phyloP scores from a whole-genome alignment of 129 eudicot genomes.

The Chrysanthemum lavandulifolium region DNA sequence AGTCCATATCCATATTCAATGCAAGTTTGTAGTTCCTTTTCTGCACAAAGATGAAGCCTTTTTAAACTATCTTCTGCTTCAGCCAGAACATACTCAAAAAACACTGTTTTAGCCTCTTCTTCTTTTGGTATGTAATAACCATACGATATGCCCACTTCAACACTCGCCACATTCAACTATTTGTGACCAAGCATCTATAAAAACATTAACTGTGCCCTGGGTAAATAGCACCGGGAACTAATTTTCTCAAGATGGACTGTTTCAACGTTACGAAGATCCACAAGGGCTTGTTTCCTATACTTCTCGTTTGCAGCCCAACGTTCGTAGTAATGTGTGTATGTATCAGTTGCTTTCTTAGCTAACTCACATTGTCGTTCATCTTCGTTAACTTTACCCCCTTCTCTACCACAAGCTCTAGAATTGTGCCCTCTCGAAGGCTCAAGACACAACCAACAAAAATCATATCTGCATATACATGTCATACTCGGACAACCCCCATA shows the following conservation, averaged over 20 bases:
- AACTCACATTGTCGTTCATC: slow-evolving; percentile 31
- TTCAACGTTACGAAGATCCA: slow-evolving; percentile 26
- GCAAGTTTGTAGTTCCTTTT: slow-evolving; percentile 38
- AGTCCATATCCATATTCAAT: slow-evolving; percentile 7
- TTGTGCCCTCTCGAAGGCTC: slow-evolving; percentile 23
- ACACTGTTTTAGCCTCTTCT: slow-evolving; percentile 29
- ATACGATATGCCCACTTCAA: slow-evolving; percentile 45
- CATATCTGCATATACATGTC: slow-evolving; percentile 45
- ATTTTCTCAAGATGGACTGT: slow-evolving; percentile 16
- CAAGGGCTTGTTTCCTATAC: slow-evolving; percentile 37
- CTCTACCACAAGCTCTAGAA: slow-evolving; percentile 11
- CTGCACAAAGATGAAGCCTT: slow-evolving; percentile 49
- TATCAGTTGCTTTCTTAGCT: slow-evolving; percentile 35
- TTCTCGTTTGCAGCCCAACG: slow-evolving; percentile 48
- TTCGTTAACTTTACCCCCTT: slow-evolving; percentile 11
- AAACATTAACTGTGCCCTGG: slow-evolving; percentile 28
- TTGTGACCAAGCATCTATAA: slow-evolving; percentile 49
- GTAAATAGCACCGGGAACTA: neutral
- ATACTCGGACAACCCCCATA: slow-evolving; percentile 60
- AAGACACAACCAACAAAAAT: slow-evolving; percentile 57
- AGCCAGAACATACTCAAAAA: slow-evolving; percentile 47
- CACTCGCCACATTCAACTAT: slow-evolving; percentile 52
- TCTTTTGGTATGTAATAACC: slow-evolving; percentile 36
- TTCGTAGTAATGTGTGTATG: slow-evolving; percentile 51
- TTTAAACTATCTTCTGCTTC: slow-evolving; percentile 43